These are phyloP conservation scores for Tolypocladium amazonense DNA, from an alignment of 2,329 filamentous ascomycete genomes.

Conservation along the genomic window DNA sequence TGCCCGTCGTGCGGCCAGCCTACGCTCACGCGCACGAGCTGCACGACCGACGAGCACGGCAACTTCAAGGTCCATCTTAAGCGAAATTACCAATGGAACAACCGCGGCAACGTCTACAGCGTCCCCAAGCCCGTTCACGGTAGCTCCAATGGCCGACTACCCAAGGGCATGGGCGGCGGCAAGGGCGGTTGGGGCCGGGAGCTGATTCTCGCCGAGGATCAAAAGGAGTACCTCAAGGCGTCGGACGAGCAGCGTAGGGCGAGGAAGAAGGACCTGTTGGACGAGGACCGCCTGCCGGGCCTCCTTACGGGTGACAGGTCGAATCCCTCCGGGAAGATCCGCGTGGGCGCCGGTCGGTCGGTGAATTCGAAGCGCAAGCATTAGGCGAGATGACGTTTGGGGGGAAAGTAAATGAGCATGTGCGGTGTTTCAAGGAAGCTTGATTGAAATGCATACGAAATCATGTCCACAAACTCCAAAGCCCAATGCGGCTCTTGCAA, in stretches of 20 bases:
- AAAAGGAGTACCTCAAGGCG: slow-evolving; percentile 76
- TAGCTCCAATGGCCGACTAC: slow-evolving; percentile 63
- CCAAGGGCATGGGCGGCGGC: slow-evolving; percentile 64
- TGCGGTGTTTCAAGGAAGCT: not conserved
- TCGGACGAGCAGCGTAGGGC: slow-evolving; percentile 52
- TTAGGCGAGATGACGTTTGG: slow-evolving; percentile 10
- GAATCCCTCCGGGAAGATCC: slow-evolving; percentile 51
- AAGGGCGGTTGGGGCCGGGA: slow-evolving; percentile 79
- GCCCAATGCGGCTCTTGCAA: not conserved
- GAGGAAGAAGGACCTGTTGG: slow-evolving; percentile 78
- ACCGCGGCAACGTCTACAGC: slow-evolving; percentile 81
- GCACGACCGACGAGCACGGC: slow-evolving; percentile 71
- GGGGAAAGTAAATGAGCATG: not conserved
- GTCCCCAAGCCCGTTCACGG: slow-evolving; percentile 85
- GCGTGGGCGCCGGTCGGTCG: slow-evolving; percentile 75
- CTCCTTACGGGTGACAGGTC: slow-evolving; percentile 74
- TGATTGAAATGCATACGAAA: slow-evolving; percentile 4
- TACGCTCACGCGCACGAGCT: slow-evolving; percentile 74
- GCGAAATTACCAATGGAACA: slow-evolving; percentile 95
- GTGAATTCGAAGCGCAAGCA: slow-evolving; percentile 69
- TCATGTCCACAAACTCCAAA: not conserved
- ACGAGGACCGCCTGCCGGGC: slow-evolving; percentile 81
- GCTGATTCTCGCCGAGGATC: slow-evolving; percentile 83
- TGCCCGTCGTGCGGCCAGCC: slow-evolving; percentile 84
- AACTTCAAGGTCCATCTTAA: slow-evolving; percentile 81